Base-by-base conservation (phyloP, 305 asterid species). In the Plantago coronopus region DNA sequence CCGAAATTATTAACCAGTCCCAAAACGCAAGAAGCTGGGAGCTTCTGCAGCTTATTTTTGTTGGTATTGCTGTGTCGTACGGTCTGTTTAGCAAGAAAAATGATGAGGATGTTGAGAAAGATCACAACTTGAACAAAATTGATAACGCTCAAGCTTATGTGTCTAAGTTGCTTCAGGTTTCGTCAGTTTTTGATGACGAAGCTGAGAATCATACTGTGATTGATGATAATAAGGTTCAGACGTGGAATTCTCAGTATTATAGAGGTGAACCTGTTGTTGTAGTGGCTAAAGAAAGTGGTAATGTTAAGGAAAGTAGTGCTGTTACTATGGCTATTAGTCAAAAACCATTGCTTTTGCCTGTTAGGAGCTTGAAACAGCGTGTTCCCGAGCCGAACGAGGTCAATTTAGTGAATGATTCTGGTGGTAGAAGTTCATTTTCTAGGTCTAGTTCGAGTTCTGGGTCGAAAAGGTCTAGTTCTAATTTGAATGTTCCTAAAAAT, bases 31-130 rank as follows among this genome's bases (percentile, higher is more conserved):
- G 83, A 63, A 87, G 87, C 44, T 89, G 96, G 96, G 99, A 93
- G 81, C 78, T 89, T 69, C 72, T 93, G 54, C 99, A 93, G 78
- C 87, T 93, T 11, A 69, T 93, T 63, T 83, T 85, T 59, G 97
- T 93, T 50, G 99, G 99, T n/a, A 81, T 93, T 38, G 96, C 96
- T 17, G 97, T 93, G 55, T 93, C 99, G n/a, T 93, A 93, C 48
- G 99, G 99, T 2, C 73, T 93, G 0, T 93, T 93, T 42, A 89
- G 99, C 83, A 80, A 66, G 80, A 82, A 77, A 74, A 89, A 83
- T 18, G 93, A 87, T 18, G 89, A 87, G 17, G 89, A 80, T 18
- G 19, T 66, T 5, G 86, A 73, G 5, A 81, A 84, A 21, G 90
- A 90, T 66, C 59, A 70, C 14, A 23, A 11, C 49, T 11, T 34